Evolutionary conservation across 768 basidiomycete species (phyloP).

Genomic region (Mrakia blollopis): DNA sequence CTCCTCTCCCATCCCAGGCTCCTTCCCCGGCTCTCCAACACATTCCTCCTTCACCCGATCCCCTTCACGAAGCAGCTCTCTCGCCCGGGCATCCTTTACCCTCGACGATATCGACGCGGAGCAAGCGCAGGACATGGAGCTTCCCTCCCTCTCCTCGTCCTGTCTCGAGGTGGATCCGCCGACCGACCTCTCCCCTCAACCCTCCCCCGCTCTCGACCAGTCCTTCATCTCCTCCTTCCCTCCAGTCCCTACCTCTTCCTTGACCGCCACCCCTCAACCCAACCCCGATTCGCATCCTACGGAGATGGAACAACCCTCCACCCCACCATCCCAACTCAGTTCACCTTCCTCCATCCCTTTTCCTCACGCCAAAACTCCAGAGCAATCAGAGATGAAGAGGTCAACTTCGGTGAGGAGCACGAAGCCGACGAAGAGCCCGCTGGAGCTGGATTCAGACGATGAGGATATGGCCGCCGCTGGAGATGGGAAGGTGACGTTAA

Average conservation of each 20-base stretch:
- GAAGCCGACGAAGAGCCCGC: not conserved
- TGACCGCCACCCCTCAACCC: not conserved
- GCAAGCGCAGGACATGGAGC: not conserved
- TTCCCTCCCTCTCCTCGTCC: not conserved
- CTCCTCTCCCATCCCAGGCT: constrained; percentile 13
- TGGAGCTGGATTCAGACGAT: not conserved
- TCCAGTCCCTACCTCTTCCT: not conserved
- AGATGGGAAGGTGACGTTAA: constrained; percentile 6
- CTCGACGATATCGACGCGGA: not conserved
- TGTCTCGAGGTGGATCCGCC: not conserved
- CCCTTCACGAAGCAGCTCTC: not conserved
- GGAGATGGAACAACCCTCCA: no score
- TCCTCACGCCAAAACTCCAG: constrained; percentile 1
- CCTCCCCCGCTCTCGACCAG: not conserved
- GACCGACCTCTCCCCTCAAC: not conserved
- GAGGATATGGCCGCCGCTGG: not conserved
- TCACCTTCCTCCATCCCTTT: not conserved
- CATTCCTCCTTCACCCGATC: constrained; percentile 13
- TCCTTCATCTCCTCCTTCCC: constrained; percentile 1
- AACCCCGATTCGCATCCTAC: not conserved
- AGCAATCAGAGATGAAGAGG: not conserved
- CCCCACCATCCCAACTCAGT: not conserved
- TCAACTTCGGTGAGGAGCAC: not conserved
- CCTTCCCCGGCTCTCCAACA: constrained; percentile 11
- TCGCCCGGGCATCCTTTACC: not conserved